Percentiles rank a stretch among this genome's conserved stretches.
These are phyloP conservation scores for Teratosphaeria nubilosa DNA, from an alignment of 2,329 filamentous ascomycete genomes.

Conservation along the genomic window DNA sequence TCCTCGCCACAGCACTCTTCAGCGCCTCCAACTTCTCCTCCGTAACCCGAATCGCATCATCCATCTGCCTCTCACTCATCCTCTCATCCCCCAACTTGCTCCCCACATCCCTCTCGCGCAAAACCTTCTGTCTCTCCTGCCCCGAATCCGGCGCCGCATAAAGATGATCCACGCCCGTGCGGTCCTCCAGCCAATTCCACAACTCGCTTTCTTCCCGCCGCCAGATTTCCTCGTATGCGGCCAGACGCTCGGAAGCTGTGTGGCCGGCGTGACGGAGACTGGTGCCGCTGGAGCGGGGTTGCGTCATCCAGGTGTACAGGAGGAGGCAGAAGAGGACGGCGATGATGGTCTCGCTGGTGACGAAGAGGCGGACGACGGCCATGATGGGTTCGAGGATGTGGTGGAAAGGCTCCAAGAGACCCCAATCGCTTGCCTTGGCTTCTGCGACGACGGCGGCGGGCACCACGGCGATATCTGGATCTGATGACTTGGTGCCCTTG, in stretches of 20 bases:
- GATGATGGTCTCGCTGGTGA: constrained; percentile 69
- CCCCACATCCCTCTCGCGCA: constrained; percentile 16
- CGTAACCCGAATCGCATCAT: constrained; percentile 70
- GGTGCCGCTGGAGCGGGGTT: constrained; percentile 15
- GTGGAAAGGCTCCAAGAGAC: constrained; percentile 68
- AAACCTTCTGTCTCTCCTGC: constrained; percentile 17
- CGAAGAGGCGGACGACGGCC: constrained; percentile 58
- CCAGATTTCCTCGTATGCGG: constrained; percentile 92
- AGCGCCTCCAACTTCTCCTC: constrained; percentile 73
- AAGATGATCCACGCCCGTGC: constrained; percentile 58
- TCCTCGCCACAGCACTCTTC: constrained; percentile 60
- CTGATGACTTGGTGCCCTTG: constrained; percentile 43
- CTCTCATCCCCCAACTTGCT: constrained; percentile 41
- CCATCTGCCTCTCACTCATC: constrained; percentile 75
- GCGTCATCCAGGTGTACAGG: constrained; percentile 56
- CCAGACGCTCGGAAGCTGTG: constrained; percentile 54
- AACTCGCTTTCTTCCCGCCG: constrained; percentile 74
- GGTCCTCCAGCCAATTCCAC: constrained; percentile 88
- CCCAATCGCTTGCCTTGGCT: constrained; percentile 51
- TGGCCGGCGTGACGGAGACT: constrained; percentile 31
- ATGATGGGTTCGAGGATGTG: constrained; percentile 58
- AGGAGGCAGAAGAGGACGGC: constrained; percentile 63
- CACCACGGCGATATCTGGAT: constrained; percentile 35
- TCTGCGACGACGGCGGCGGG: constrained; percentile 21
- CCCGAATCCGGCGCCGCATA: constrained; percentile 12